phyloP scores from a whole-genome alignment of 805 yeast genomes.

The Metschnikowia borealis region DNA sequence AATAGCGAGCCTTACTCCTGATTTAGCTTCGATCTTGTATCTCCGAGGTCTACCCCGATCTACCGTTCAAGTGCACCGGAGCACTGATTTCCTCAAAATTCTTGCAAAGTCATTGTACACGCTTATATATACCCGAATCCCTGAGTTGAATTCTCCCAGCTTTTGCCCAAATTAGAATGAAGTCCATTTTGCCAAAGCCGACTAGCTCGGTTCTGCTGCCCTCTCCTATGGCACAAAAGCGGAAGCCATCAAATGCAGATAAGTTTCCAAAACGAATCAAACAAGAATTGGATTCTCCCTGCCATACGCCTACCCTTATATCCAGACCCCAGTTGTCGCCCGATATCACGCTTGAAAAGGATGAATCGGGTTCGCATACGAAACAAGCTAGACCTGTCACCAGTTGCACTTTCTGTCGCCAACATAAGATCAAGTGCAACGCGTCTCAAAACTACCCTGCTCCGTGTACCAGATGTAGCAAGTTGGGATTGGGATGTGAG shows the following conservation, averaged over 20 bases:
- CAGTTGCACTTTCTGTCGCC: constrained; percentile 91
- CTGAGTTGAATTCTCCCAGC: background rate
- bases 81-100: background rate
- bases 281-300: constrained; percentile 7
- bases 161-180: constrained; percentile 17
- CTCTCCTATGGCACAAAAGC: constrained; percentile 12
- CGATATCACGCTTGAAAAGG: background rate
- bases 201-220: constrained; percentile 18
- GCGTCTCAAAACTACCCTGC: constrained; percentile 79
- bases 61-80: background rate
- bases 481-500: constrained; percentile 76
- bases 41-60: background rate
- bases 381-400: constrained; percentile 70
- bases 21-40: background rate
- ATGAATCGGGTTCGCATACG: constrained; percentile 8
- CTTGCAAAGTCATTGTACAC: background rate
- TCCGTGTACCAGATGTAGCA: constrained; percentile 79
- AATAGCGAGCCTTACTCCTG: background rate
- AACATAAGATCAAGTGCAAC: constrained; percentile 89
- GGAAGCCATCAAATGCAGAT: constrained; percentile 16
- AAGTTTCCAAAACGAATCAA: constrained; percentile 12
- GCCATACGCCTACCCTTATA: constrained; percentile 4
- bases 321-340: constrained; percentile 5
- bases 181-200: constrained; percentile 42
- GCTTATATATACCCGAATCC: background rate